Evolutionary conservation across 768 basidiomycete species (phyloP).

Genomic region (Tricholoma flavovirens): DNA sequence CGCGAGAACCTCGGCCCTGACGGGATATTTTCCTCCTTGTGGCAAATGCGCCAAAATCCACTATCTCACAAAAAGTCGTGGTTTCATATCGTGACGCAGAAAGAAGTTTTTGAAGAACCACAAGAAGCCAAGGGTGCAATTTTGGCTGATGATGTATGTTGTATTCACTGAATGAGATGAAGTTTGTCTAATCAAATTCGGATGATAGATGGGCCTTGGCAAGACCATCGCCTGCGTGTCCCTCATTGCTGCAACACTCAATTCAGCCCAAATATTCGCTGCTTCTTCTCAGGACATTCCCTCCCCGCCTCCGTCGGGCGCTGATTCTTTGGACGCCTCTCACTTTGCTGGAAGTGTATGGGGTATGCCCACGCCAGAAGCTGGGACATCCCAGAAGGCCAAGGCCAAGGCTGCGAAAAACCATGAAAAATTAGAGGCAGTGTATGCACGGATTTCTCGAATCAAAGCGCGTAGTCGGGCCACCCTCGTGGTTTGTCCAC

Average conservation of each 20-base stretch:
- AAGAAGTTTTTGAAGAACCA: conserved; percentile 63
- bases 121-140: conserved; percentile 81
- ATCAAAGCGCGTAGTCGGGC: conserved; percentile 83
- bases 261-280: conserved; percentile 63
- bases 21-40: conserved; percentile 66
- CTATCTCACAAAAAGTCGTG: conserved; percentile 46
- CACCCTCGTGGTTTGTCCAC: conserved; percentile 93
- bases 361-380: conserved; percentile 64
- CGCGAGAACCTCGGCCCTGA: conserved; percentile 52
- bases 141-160: conserved; percentile 90
- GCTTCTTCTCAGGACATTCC: conserved; percentile 45
- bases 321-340: conserved; percentile 32
- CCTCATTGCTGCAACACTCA: conserved; percentile 81
- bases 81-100: conserved; percentile 82
- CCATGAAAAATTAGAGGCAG: conserved; percentile 68
- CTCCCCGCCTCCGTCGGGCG: conserved; percentile 25
- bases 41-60: conserved; percentile 54
- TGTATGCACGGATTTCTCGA: conserved; percentile 61
- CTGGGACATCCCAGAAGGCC: conserved; percentile 38
- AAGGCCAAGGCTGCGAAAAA: conserved; percentile 62
- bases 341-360: conserved; percentile 80
- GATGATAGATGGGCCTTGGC: conserved; percentile 87
- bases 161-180: conserved; percentile 6
- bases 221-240: conserved; percentile 97
- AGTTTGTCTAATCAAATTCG: conserved; percentile 3